Evolutionary conservation across 768 basidiomycete genomes (phyloP).

Genomic region (Tulasnella sp.): DNA sequence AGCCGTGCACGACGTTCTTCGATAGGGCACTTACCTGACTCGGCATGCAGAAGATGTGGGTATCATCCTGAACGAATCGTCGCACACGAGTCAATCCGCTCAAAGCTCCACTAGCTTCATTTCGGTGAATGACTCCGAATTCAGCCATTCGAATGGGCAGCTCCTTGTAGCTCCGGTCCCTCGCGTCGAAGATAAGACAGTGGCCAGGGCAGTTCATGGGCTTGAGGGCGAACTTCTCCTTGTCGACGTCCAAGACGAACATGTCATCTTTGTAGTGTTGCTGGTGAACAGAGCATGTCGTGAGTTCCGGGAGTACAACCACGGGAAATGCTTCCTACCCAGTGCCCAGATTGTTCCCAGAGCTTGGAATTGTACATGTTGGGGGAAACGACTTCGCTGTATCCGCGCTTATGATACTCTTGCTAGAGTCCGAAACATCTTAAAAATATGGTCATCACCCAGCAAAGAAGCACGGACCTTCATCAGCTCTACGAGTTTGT

Average conservation of each 20-base stretch:
- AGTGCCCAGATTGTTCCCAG: conserved; percentile 85
- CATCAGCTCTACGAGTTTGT: conserved; percentile 83
- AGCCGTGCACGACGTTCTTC: background rate
- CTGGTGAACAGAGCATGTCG: conserved; percentile 40
- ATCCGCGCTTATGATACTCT: conserved; percentile 93
- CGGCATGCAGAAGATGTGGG: conserved; percentile 97
- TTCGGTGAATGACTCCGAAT: conserved; percentile 94
- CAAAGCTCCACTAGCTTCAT: conserved; percentile 91
- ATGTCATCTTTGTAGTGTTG: conserved; percentile 97
- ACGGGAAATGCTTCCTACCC: background rate
- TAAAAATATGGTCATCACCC: conserved; percentile 10
- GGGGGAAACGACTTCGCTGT: conserved; percentile 82
- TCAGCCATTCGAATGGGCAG: conserved; percentile 97
- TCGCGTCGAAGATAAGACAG: conserved; percentile 88
- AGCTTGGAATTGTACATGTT: conserved; percentile 96
- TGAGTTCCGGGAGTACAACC: background rate
- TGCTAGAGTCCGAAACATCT: conserved; percentile 37
- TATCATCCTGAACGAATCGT: conserved; percentile 95
- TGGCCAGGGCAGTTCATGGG: conserved; percentile 99
- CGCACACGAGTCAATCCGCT: conserved; percentile 89
- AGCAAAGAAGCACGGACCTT: conserved; percentile 48
- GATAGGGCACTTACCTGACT: conserved; percentile 48
- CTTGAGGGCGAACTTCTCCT: conserved; percentile 92
- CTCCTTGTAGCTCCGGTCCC: conserved; percentile 90
- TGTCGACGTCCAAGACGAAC: conserved; percentile 91